These are phyloP conservation scores for Xylaria sp. DNA, from an alignment of 2,329 filamentous ascomycete species.

Conservation along the genomic window DNA sequence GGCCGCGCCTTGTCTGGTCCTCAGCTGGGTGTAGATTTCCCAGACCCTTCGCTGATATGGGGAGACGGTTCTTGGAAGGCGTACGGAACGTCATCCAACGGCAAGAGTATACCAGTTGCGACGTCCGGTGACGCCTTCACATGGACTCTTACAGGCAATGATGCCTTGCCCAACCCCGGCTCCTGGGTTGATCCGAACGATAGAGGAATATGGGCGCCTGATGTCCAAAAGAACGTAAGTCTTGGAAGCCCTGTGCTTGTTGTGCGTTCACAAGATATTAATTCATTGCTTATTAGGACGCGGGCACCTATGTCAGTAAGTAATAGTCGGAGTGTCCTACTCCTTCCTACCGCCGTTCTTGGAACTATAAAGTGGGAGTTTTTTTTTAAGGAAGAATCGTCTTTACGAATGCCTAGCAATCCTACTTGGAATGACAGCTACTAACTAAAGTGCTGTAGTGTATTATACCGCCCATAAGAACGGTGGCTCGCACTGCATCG, in stretches of 20 bases:
- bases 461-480: constrained; percentile 47
- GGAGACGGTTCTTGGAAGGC: constrained; percentile 49
- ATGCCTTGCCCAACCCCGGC: constrained; percentile 47
- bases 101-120: constrained; percentile 46
- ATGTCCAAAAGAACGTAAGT: constrained; percentile 49
- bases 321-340: not conserved
- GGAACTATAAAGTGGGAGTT: not conserved
- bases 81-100: constrained; percentile 47
- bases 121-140: constrained; percentile 44
- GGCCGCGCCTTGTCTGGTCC: constrained; percentile 43
- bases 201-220: constrained; percentile 47
- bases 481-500: constrained; percentile 49
- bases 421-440: not conserved
- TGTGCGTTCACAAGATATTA: not conserved
- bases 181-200: constrained; percentile 46
- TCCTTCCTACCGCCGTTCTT: not conserved
- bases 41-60: constrained; percentile 47
- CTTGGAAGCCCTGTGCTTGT: not conserved
- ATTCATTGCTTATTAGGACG: constrained; percentile 42
- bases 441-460: constrained; percentile 32
- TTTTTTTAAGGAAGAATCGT: not conserved
- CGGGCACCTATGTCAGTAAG: constrained; percentile 45
- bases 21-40: constrained; percentile 44
- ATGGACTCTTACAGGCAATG: constrained; percentile 45
- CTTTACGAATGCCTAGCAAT: not conserved